Base-by-base conservation (phyloP, 768 basidiomycete species). In the Russula compacta region DNA sequence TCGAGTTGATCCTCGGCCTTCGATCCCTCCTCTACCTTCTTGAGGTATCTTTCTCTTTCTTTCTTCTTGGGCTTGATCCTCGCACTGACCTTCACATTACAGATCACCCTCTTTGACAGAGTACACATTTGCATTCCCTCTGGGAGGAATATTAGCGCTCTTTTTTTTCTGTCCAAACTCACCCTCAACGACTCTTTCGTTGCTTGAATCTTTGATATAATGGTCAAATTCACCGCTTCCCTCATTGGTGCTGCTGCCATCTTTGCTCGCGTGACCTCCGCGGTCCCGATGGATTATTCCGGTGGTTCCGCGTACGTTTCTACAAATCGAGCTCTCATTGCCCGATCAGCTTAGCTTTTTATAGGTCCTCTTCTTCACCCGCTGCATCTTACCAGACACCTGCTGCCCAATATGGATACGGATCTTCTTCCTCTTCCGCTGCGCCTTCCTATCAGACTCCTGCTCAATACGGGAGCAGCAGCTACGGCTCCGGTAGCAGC, bases 51-150 rank as follows among this genome's bases (percentile, higher is more conserved):
- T 62, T 39, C 24, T 2, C 8, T 35, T 56, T 10, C 9, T 29
- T 53, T 29, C 19, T 29, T n/a, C 44, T 24, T 15, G 9, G 9
- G 29, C 39, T 4, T 61, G 1, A 57, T 6, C 24, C 35, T 46
- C 11, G 57, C 47, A 5, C 64, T 67, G 11, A 42, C 33, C 46
- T 21, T 42, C 14, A 21, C 58, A 17, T 14, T 46, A 24, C 70
- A 83, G 82, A 82, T 81, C 79, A 79, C 76, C 76, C 81, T 84
- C 84, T 86, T 87, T 81, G 85, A 84, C 73, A 87, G 85, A 84
- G 81, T 75, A 70, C 69, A 70, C 71, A 71, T 75, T 73, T 75
- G 71, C 4, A 69, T 76, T 79, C 84, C 82, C 79, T 29, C 24
- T 83, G 74, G 83, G 79, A 82, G 83, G 84, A 81, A 70, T 69